Percentiles rank a stretch among this genome's conserved stretches.
These are phyloP conservation scores for Saururus chinensis DNA, from an alignment of 164 flowering plant genomes.

Conservation along the genomic window DNA sequence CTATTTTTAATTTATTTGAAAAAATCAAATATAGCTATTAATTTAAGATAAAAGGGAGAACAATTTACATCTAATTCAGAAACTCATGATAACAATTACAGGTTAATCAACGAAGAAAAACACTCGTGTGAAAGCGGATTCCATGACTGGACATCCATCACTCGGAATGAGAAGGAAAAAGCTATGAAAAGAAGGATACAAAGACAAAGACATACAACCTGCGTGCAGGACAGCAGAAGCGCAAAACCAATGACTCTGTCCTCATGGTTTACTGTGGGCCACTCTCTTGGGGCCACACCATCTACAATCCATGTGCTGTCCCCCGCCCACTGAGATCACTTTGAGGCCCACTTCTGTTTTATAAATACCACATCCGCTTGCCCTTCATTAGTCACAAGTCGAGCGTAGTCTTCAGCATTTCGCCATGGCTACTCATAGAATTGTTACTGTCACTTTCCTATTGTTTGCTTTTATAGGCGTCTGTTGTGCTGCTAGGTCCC, in stretches of 20 bases:
- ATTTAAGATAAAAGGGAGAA: no score
- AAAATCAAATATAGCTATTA: no score
- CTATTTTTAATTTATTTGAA: no score
- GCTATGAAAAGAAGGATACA: no score
- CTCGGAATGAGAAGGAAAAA: background rate
- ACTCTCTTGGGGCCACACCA: background rate
- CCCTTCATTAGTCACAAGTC: background rate
- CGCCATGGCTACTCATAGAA: constrained; percentile 15
- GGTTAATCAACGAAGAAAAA: no score
- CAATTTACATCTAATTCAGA: no score
- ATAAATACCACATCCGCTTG: constrained; percentile 14
- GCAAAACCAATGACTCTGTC: background rate
- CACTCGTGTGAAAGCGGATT: background rate
- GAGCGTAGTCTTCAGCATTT: background rate
- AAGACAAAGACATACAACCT: background rate
- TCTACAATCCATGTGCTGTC: constrained; percentile 2
- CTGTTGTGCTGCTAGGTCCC: constrained; percentile 20
- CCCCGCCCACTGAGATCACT: constrained; percentile 10
- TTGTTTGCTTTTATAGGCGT: constrained; percentile 13
- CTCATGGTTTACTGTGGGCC: background rate
- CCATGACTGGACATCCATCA: no score
- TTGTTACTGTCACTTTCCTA: constrained; percentile 8
- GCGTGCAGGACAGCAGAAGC: constrained; percentile 8
- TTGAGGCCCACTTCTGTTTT: constrained; percentile 4
- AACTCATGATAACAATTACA: no score